Percentiles rank a stretch among this genome's conserved stretches.
phyloP scores from a whole-genome alignment of 1,284 basidiomycete genomes.

The Amylostereum areolatum region DNA sequence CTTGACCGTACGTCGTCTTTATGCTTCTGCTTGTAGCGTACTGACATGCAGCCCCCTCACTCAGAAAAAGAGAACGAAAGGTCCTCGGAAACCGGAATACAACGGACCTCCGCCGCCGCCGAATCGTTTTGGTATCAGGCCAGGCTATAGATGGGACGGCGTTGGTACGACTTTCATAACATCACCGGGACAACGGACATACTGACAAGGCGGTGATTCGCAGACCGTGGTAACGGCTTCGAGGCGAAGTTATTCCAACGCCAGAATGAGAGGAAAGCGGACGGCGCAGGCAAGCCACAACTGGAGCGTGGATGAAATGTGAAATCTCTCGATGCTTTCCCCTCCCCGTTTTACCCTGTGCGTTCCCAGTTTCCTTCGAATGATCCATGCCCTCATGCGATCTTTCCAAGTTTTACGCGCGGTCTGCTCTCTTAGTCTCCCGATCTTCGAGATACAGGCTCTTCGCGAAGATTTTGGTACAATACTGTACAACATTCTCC shows the following conservation, averaged over 20 bases:
- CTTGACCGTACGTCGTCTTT: slow-evolving; percentile 61
- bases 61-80: slow-evolving; percentile 70
- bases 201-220: slow-evolving; percentile 7
- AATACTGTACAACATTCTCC: background rate
- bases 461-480: background rate
- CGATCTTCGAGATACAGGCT: too few relatives aligned
- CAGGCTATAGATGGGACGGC: slow-evolving; percentile 96
- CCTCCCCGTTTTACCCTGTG: background rate
- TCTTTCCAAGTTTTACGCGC: background rate
- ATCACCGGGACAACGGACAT: background rate
- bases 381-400: background rate
- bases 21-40: background rate
- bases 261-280: slow-evolving; percentile 69
- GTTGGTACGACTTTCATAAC: slow-evolving; percentile 58
- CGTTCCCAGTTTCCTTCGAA: background rate
- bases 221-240: slow-evolving; percentile 91
- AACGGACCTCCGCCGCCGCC: slow-evolving; percentile 84
- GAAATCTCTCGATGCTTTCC: slow-evolving; percentile 13
- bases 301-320: slow-evolving; percentile 93
- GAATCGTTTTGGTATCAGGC: slow-evolving; percentile 92
- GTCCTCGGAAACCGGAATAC: slow-evolving; percentile 80
- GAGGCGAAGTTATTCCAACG: slow-evolving; percentile 90
- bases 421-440: background rate
- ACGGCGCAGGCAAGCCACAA: slow-evolving; percentile 66
- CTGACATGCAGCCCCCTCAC: slow-evolving; percentile 5